phyloP scores from a whole-genome alignment of 768 basidiomycete genomes.

The Serendipita indica region DNA sequence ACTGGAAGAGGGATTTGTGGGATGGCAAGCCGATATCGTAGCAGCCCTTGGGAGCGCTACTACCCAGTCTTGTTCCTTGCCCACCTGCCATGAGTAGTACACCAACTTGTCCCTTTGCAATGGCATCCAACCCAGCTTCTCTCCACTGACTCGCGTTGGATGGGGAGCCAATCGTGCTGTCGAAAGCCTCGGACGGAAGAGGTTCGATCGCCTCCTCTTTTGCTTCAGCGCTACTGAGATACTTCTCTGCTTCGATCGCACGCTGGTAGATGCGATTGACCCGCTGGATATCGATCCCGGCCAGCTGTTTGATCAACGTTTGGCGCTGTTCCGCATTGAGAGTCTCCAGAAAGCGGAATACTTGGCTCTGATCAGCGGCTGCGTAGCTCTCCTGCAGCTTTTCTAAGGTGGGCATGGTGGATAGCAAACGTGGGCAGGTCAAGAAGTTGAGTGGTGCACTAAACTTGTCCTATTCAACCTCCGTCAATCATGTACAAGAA shows the following conservation, averaged over 20 bases:
- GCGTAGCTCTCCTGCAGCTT: slow-evolving; percentile 37
- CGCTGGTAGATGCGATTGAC: slow-evolving; percentile 79
- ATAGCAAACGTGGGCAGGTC: no score
- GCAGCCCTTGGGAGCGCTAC: slow-evolving; percentile 88
- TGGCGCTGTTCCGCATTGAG: slow-evolving; percentile 51
- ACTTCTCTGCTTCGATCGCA: slow-evolving; percentile 51
- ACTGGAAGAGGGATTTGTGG: slow-evolving; percentile 87
- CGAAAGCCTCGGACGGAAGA: slow-evolving; percentile 60
- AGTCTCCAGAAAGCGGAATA: slow-evolving; percentile 73
- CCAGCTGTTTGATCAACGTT: slow-evolving; percentile 55
- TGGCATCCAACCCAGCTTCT: slow-evolving; percentile 61
- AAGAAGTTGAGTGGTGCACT: no score
- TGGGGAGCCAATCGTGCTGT: slow-evolving; percentile 38
- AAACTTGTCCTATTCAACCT: no score
- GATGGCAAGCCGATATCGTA: slow-evolving; percentile 94
- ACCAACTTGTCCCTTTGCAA: slow-evolving; percentile 72
- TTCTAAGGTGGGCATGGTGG: slow-evolving; percentile 8
- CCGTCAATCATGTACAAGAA: no score
- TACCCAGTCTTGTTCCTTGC: slow-evolving; percentile 89
- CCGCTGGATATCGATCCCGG: slow-evolving; percentile 69
- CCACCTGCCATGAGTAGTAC: slow-evolving; percentile 97
- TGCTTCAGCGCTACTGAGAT: slow-evolving; percentile 20
- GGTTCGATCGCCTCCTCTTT: slow-evolving; percentile 54
- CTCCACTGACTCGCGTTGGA: slow-evolving; percentile 60
- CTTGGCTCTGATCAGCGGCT: slow-evolving; percentile 72